A percentile compares a stretch with the other conserved stretches of the same genome.
Evolutionary conservation across 2,329 filamentous ascomycete species (phyloP).

Genomic region (Pseudogymnoascus sp.): DNA sequence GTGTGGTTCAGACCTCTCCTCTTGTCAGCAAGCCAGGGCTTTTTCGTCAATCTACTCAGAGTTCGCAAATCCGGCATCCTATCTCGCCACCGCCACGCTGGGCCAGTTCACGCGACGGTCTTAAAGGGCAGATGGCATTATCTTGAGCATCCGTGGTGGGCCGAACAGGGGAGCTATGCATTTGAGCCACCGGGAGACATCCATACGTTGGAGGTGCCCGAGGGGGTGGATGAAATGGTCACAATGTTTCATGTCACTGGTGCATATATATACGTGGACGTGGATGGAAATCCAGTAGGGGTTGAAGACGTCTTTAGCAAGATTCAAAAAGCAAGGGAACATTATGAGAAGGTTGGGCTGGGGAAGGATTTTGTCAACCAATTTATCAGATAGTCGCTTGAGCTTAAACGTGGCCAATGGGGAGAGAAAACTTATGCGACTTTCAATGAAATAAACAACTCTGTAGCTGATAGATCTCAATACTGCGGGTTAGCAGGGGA

Average conservation of each 20-base stretch:
- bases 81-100: slow-evolving; percentile 28
- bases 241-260: slow-evolving; percentile 31
- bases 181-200: slow-evolving; percentile 31
- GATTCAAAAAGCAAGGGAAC: slow-evolving; percentile 23
- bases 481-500: neutral
- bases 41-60: slow-evolving; percentile 28
- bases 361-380: slow-evolving; percentile 25
- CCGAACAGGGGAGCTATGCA: slow-evolving; percentile 28
- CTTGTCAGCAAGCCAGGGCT: slow-evolving; percentile 26
- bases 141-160: slow-evolving; percentile 32
- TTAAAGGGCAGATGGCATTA: slow-evolving; percentile 30
- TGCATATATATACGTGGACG: slow-evolving; percentile 30
- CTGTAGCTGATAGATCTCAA: neutral
- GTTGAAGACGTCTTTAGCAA: slow-evolving; percentile 31
- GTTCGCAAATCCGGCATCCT: slow-evolving; percentile 27
- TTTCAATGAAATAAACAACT: neutral
- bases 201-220: slow-evolving; percentile 29
- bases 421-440: neutral
- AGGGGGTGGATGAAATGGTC: slow-evolving; percentile 29
- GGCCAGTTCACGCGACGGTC: slow-evolving; percentile 28
- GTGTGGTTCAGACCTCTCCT: slow-evolving; percentile 29
- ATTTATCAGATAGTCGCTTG: slow-evolving; percentile 18
- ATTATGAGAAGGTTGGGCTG: slow-evolving; percentile 29
- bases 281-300: slow-evolving; percentile 25
- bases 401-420: neutral